These are phyloP conservation scores for Cutaneotrichosporon mucoides DNA, from an alignment of 1,284 basidiomycete genomes.

Conservation along the genomic window DNA sequence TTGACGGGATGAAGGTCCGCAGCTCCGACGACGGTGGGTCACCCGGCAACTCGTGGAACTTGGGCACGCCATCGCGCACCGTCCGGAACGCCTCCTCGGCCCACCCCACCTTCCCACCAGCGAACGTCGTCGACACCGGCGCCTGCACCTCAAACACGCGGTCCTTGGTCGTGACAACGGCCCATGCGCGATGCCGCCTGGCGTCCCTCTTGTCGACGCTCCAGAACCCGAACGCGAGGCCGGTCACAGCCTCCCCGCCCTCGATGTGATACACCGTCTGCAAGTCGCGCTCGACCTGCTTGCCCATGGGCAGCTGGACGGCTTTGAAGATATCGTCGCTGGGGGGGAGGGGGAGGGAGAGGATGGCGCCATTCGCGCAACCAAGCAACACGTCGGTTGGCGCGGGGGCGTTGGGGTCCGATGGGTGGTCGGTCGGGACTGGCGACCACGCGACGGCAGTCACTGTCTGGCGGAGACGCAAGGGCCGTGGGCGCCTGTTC, in stretches of 20 bases:
- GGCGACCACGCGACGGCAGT: constrained; percentile 93
- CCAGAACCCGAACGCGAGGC: constrained; percentile 70
- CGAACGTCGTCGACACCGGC: constrained; percentile 39
- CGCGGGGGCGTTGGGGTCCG: constrained; percentile 25
- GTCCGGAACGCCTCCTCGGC: constrained; percentile 67
- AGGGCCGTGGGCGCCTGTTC: constrained; percentile 65
- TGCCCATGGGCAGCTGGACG: constrained; percentile 45
- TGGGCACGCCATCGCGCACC: constrained; percentile 70
- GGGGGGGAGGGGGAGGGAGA: constrained; percentile 68
- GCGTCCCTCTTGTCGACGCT: constrained; percentile 16
- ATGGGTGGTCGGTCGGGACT: constrained; percentile 27
- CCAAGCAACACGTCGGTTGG: constrained; percentile 64
- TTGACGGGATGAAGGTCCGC: constrained; percentile 63
- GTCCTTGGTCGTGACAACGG: constrained; percentile 81
- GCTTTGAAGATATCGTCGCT: constrained; percentile 89
- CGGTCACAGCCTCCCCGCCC: constrained; percentile 73
- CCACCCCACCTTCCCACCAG: constrained; percentile 58
- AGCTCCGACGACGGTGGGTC: constrained; percentile 68
- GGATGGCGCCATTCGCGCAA: constrained; percentile 73
- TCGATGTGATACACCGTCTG: constrained; percentile 73
- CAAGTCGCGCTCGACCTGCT: constrained; percentile 58
- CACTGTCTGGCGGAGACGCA: constrained; percentile 83
- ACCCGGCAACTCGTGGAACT: constrained; percentile 80
- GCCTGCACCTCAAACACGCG: constrained; percentile 91
- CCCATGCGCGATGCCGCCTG: constrained; percentile 43